phyloP scores from a whole-genome alignment of 2,329 filamentous ascomycete species.

The Didymellaceae sp. region DNA sequence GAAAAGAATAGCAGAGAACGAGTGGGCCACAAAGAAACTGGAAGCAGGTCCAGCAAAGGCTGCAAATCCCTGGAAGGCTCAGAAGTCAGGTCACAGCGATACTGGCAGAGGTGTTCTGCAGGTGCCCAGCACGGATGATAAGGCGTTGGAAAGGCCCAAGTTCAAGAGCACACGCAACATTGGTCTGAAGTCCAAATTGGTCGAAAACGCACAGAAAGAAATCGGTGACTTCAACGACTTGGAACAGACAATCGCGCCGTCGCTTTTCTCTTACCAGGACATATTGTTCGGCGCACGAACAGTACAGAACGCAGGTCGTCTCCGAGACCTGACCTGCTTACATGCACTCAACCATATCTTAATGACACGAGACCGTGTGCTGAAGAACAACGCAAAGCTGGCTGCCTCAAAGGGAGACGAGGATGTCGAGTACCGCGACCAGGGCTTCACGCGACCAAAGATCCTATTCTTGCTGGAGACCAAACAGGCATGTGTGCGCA shows the following conservation, averaged over 20 bases:
- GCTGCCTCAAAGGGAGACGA: conserved; percentile 68
- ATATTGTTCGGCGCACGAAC: conserved; percentile 77
- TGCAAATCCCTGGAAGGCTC: conserved; percentile 56
- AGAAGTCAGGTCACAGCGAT: conserved; percentile 38
- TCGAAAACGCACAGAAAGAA: conserved; percentile 37
- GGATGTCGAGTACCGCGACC: conserved; percentile 79
- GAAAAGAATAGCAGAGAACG: conserved; percentile 54
- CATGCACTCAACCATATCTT: conserved; percentile 92
- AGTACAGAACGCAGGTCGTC: conserved; percentile 67
- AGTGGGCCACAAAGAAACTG: conserved; percentile 56
- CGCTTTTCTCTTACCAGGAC: conserved; percentile 84
- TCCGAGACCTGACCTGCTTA: conserved; percentile 77
- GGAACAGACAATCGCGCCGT: conserved; percentile 70
- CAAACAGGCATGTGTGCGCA: conserved; percentile 80
- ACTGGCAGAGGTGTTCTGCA: conserved; percentile 42
- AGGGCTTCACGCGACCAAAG: conserved; percentile 95
- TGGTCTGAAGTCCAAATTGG: conserved; percentile 43
- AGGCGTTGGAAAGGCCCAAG: conserved; percentile 25
- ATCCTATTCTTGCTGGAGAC: conserved; percentile 90
- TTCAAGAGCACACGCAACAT: conserved; percentile 36
- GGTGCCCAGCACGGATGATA: conserved; percentile 28
- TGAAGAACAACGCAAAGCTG: conserved; percentile 89
- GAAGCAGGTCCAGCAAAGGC: conserved; percentile 23
- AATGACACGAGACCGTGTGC: conserved; percentile 88
- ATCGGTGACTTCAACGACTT: conserved; percentile 63